Conservation (phyloP, 192 early-diverging fungal genomes). For the Spizellomyces punctatus region DNA sequence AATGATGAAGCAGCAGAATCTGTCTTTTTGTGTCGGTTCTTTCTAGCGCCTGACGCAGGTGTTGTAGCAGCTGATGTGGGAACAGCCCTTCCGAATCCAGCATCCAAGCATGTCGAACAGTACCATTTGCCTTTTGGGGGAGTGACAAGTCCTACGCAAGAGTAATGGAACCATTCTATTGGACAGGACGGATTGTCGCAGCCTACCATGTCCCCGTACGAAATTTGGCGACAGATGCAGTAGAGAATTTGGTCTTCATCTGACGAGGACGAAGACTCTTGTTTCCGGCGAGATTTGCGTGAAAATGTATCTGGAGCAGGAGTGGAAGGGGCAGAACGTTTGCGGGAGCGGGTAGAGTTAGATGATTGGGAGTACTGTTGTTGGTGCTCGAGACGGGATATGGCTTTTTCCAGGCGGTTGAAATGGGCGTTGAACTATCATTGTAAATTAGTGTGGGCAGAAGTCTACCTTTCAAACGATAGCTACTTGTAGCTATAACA, state of each 20-base stretch:
- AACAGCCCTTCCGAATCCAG: constrained; percentile 18
- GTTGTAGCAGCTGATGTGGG: not conserved
- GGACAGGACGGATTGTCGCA: constrained; percentile 59
- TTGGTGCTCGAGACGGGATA: not conserved
- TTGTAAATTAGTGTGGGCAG: not conserved
- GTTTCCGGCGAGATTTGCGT: not conserved
- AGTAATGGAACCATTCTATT: constrained; percentile 64
- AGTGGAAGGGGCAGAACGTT: not conserved
- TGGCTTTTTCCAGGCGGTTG: constrained; percentile 12
- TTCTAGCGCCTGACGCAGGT: not conserved
- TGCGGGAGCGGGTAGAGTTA: not conserved
- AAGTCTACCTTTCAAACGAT: not conserved
- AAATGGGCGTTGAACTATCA: constrained; percentile 18
- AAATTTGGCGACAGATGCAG: constrained; percentile 58
- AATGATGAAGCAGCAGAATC: not conserved
- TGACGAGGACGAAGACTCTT: not conserved
- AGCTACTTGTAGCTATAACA: not conserved
- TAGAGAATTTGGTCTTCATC: constrained; percentile 54
- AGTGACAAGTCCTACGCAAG: constrained; percentile 55
- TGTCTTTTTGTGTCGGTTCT: not conserved
- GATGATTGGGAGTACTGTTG: not conserved
- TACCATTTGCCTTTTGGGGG: constrained; percentile 65
- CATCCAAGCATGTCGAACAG: constrained; percentile 52
- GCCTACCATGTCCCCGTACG: constrained; percentile 63
- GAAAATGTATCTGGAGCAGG: not conserved